phyloP scores from a whole-genome alignment of 1,284 basidiomycete genomes.

The Stygiomarasmius scandens region DNA sequence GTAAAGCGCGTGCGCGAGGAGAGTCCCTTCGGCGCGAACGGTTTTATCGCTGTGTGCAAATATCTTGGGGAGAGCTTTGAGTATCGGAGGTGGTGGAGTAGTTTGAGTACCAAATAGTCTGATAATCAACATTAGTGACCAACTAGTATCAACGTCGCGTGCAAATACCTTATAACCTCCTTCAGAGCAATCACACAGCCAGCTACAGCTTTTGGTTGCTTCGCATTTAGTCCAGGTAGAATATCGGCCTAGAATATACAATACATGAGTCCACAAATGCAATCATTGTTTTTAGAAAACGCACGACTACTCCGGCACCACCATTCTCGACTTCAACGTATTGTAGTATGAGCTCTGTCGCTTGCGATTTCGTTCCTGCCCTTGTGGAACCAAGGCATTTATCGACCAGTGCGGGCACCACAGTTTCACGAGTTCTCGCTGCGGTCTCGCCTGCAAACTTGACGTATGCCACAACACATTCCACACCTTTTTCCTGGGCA shows the following conservation, averaged over 20 bases:
- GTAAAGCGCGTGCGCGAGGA: conserved; percentile 81
- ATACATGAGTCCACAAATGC: conserved; percentile 30
- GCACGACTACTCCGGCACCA: conserved; percentile 85
- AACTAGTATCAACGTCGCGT: background rate
- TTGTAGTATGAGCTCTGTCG: conserved; percentile 84
- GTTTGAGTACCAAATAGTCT: conserved; percentile 86
- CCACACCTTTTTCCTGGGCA: conserved; percentile 96
- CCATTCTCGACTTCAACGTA: conserved; percentile 95
- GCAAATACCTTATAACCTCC: conserved; percentile 63
- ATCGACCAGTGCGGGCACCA: conserved; percentile 91
- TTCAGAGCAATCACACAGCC: conserved; percentile 81
- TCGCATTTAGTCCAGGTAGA: conserved; percentile 83
- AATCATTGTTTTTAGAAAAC: conserved; percentile 41
- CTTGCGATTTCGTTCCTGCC: conserved; percentile 90
- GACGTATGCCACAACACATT: conserved; percentile 84
- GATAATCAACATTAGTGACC: conserved; percentile 10
- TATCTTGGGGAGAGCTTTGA: conserved; percentile 90
- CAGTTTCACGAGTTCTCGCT: conserved; percentile 77
- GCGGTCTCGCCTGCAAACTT: conserved; percentile 91
- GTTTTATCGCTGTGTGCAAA: conserved; percentile 96
- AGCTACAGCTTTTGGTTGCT: conserved; percentile 94
- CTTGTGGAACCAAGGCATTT: conserved; percentile 93
- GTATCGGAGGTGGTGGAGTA: conserved; percentile 75
- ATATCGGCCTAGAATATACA: conserved; percentile 67
- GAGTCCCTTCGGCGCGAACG: conserved; percentile 90